phyloP scores from a whole-genome alignment of 2,329 filamentous ascomycete genomes.

The Pseudopyricularia cyperi region DNA sequence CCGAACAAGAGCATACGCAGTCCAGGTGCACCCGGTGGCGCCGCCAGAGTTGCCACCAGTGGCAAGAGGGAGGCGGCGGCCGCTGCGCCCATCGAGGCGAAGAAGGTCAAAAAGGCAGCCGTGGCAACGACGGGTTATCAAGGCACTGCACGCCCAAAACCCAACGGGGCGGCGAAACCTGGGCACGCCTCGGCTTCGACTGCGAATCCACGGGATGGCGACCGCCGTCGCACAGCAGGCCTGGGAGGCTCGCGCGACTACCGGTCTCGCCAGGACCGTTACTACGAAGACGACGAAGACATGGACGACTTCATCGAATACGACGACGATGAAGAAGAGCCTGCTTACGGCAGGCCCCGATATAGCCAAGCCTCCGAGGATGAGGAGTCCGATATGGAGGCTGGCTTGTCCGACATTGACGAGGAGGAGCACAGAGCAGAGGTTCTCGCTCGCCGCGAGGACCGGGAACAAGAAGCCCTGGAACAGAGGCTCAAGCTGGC shows the following conservation, averaged over 20 bases:
- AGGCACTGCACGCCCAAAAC: constrained; percentile 49
- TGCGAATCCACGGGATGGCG: background rate
- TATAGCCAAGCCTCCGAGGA: constrained; percentile 40
- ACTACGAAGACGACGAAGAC: constrained; percentile 46
- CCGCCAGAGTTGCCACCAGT: background rate
- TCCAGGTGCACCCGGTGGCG: background rate
- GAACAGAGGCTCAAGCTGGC: constrained; percentile 48
- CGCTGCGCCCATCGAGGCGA: constrained; percentile 25
- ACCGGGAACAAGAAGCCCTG: constrained; percentile 48
- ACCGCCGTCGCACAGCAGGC: constrained; percentile 5
- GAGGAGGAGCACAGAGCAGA: constrained; percentile 55
- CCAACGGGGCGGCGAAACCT: constrained; percentile 21
- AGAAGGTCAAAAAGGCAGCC: constrained; percentile 49
- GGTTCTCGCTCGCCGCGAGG: constrained; percentile 51
- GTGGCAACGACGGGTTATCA: constrained; percentile 51
- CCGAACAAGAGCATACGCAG: background rate
- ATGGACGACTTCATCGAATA: constrained; percentile 50
- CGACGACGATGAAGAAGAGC: constrained; percentile 46
- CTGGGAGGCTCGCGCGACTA: constrained; percentile 7
- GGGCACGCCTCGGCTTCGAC: constrained; percentile 17
- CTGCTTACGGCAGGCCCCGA: constrained; percentile 5
- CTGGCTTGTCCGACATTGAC: constrained; percentile 60
- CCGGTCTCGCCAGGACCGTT: constrained; percentile 34
- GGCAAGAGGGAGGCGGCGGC: constrained; percentile 14
- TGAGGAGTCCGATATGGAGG: constrained; percentile 67